These are phyloP conservation scores for Gossypium schwendimanii DNA, from an alignment of 441 rosid species.

Conservation along the genomic window DNA sequence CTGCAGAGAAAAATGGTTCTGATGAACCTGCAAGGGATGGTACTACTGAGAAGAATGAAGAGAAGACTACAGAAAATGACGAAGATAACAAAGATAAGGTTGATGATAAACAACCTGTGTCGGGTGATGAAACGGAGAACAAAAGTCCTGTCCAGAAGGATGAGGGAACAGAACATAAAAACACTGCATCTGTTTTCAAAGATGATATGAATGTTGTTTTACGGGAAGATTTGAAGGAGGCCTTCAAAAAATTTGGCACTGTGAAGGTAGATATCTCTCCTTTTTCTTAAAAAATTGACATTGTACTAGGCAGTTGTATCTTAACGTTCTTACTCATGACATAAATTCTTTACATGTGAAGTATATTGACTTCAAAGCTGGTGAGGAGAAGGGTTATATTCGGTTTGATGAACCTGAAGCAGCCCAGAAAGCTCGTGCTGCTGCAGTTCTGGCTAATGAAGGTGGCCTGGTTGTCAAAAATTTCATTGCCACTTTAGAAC, in stretches of 20 bases:
- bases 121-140: constrained; percentile 21
- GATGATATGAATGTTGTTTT: constrained; percentile 59
- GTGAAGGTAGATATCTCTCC: constrained; percentile 48
- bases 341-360: constrained; percentile 21
- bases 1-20: constrained; percentile 28
- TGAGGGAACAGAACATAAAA: constrained; percentile 37
- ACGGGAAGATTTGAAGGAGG: constrained; percentile 83
- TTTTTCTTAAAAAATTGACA: too few species aligned
- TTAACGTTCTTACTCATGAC: neutral
- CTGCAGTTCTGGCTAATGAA: constrained; percentile 78
- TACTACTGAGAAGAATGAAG: constrained; percentile 22
- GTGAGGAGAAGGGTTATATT: constrained; percentile 67
- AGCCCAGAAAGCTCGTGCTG: constrained; percentile 89
- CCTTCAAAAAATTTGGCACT: constrained; percentile 61
- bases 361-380: constrained; percentile 85
- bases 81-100: constrained; percentile 28
- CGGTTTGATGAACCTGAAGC: constrained; percentile 85
- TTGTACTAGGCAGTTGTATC: neutral
- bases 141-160: constrained; percentile 21
- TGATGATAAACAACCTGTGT: constrained; percentile 30
- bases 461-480: constrained; percentile 80
- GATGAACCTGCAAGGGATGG: constrained; percentile 28
- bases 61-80: constrained; percentile 26
- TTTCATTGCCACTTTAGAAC: constrained; percentile 64
- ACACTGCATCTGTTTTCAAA: constrained; percentile 36